Base-by-base conservation (phyloP, 2,329 filamentous ascomycete species). In the Pyricularia grisea region DNA sequence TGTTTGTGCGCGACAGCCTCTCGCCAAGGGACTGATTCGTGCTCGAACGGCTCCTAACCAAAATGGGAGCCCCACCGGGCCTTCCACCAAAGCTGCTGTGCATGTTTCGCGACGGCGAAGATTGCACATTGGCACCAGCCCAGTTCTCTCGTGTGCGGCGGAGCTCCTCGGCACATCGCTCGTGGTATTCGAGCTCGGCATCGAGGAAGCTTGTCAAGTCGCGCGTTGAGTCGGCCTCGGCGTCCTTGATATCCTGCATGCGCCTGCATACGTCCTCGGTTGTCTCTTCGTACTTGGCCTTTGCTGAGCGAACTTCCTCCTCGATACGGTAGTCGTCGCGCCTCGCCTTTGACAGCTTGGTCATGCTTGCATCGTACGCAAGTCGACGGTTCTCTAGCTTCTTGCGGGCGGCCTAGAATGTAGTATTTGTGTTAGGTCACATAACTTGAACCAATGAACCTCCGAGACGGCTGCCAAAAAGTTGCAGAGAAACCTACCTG, bases 171-270 rank as follows among this genome's bases (percentile, higher is more conserved):
- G 91, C 87, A 77, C 93, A 97, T 71, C 91, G 90, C 77, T 98
- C 94, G 77, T 97, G 92, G 80, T 95, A 97, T 72, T 91, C 90
- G 70, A 98, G 84, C 80, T 98, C 92, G 60, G 92, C 91, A 71
- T 98, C 94, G 67, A 98, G 81, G 77, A 98, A 96, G 23, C 87
- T 83, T 3, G 88, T 89, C 69, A 98, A 82, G 75, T 97, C 93
- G 66, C 86, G 84, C 61, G 97, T 87, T 75, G 90, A 93, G 72
- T 98, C 94, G 63, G 84, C 85, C 79, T 98, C 94, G 27, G 92
- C 87, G 75, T 97, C 94, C 81, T 95, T 94, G 81, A 98, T 96
- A 76, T 98, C 94, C 79, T 96, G 88, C 95, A 98, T 98, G 69
- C 94, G 87, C 70, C 94, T 74, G 90, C 86, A 68, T 36, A 98